Conservation (phyloP, 2,329 filamentous ascomycete species). For the Aspergillus arachidicola region DNA sequence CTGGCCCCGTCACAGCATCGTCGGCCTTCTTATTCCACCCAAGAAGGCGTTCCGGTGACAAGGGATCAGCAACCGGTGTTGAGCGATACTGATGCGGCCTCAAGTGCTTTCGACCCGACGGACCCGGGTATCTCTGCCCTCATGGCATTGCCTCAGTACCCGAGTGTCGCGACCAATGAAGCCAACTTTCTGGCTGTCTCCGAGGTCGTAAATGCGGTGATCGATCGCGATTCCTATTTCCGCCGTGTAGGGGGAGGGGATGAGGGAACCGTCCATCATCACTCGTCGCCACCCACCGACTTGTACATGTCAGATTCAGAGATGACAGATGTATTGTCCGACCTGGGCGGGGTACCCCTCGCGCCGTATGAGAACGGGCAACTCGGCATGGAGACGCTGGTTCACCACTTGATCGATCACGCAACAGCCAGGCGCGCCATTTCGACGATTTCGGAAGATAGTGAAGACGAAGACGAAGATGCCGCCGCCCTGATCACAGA, state of each 20-base stretch:
- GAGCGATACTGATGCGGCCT: neutral
- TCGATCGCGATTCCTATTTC: slow-evolving; percentile 14
- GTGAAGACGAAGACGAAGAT: slow-evolving; percentile 19
- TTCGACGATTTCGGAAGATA: slow-evolving; percentile 24
- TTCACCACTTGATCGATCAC: slow-evolving; percentile 23
- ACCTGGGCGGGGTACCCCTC: slow-evolving; percentile 26
- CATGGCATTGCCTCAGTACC: slow-evolving; percentile 32
- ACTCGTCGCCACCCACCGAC: slow-evolving; percentile 19
- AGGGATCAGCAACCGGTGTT: neutral
- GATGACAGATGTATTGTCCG: slow-evolving; percentile 25
- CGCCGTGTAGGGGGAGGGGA: slow-evolving; percentile 1
- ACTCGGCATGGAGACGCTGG: slow-evolving; percentile 20
- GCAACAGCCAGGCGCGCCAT: slow-evolving; percentile 19
- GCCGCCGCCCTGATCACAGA: slow-evolving; percentile 27
- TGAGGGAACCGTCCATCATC: neutral
- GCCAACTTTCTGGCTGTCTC: slow-evolving; percentile 24
- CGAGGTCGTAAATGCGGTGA: slow-evolving; percentile 34
- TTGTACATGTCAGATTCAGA: slow-evolving; percentile 28
- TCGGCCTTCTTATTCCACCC: slow-evolving; percentile 7
- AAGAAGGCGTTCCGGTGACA: slow-evolving; percentile 3
- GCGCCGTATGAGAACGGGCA: slow-evolving; percentile 18
- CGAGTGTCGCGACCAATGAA: slow-evolving; percentile 23
- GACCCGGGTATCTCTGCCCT: slow-evolving; percentile 32
- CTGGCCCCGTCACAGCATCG: slow-evolving; percentile 2
- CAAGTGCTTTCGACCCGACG: slow-evolving; percentile 10